These are phyloP conservation scores for Rubus parviflorus DNA, from an alignment of 306 rosid species.

Conservation along the genomic window DNA sequence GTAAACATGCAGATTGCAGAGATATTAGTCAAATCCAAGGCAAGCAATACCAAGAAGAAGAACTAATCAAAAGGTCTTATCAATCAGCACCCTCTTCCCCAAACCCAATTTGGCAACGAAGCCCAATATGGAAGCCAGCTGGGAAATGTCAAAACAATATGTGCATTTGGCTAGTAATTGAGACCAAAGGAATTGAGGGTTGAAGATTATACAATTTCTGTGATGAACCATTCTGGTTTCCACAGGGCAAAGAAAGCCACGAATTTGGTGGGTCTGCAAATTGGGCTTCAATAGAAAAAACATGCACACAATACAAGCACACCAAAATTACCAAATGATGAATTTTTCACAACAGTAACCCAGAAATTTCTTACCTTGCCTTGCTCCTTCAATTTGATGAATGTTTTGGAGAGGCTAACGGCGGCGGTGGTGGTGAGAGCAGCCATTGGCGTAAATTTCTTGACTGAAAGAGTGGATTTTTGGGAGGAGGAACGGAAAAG, in stretches of 20 bases:
- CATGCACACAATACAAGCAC: not conserved
- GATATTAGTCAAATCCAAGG: not conserved
- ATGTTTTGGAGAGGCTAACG: conserved; percentile 72
- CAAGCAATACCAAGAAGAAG: not conserved
- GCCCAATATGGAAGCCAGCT: not conserved
- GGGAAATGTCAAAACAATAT: not conserved
- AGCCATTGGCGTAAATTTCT: conserved; percentile 55
- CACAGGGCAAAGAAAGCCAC: conserved; percentile 6
- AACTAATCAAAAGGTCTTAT: not conserved
- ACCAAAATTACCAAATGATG: not conserved
- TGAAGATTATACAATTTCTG: no score
- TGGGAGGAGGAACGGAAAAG: conserved; percentile 29
- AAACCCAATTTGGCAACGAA: not conserved
- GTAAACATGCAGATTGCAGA: not conserved
- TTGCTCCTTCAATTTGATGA: conserved; percentile 52
- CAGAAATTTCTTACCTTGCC: conserved; percentile 56
- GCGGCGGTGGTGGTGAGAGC: conserved; percentile 48
- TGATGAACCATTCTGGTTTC: no score
- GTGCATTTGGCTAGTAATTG: not conserved
- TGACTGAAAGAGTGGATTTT: conserved; percentile 27
- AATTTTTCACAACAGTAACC: not conserved
- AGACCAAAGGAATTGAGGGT: not conserved
- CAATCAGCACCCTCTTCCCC: not conserved
- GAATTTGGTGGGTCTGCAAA: not conserved
- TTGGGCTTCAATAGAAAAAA: not conserved